Conservation (phyloP, 2,329 filamentous ascomycete genomes). For the Xylariomycetidae sp. region DNA sequence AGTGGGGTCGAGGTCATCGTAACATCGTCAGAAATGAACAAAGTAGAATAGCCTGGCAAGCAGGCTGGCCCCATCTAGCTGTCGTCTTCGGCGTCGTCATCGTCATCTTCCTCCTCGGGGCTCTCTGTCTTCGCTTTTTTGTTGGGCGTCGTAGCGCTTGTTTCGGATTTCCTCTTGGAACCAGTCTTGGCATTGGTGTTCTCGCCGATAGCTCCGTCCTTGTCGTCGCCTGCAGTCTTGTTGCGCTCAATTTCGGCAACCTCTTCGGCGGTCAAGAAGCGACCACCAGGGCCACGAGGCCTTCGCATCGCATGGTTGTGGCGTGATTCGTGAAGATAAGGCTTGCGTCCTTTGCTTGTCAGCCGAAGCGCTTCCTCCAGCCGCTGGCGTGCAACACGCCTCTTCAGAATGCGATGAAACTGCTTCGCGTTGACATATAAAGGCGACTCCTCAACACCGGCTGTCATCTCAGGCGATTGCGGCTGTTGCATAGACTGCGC, state of each 20-base stretch:
- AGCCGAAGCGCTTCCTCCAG: constrained; percentile 87
- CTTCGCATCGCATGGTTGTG: constrained; percentile 98
- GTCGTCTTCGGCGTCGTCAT: constrained; percentile 35
- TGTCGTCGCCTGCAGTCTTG: constrained; percentile 37
- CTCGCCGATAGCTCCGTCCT: constrained; percentile 28
- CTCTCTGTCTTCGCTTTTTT: constrained; percentile 46
- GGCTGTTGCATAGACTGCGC: constrained; percentile 61
- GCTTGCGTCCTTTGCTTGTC: constrained; percentile 92
- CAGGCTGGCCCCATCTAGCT: constrained; percentile 21
- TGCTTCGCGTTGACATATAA: constrained; percentile 98
- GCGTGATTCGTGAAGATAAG: constrained; percentile 92
- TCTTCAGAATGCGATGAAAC: constrained; percentile 94
- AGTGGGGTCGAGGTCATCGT: constrained; percentile 26
- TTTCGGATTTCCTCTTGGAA: constrained; percentile 57
- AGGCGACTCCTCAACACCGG: constrained; percentile 78
- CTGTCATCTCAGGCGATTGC: constrained; percentile 74
- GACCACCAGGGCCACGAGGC: constrained; percentile 85
- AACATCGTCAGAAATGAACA: constrained; percentile 29
- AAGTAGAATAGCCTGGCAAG: constrained; percentile 12
- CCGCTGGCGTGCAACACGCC: constrained; percentile 85
- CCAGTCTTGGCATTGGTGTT: constrained; percentile 31
- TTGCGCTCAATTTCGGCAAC: constrained; percentile 80
- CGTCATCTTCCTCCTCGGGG: constrained; percentile 39
- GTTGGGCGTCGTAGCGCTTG: constrained; percentile 38
- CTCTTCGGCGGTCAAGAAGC: constrained; percentile 94